phyloP scores from a whole-genome alignment of 192 early-diverging fungal genomes.

The Backusella macrospora region DNA sequence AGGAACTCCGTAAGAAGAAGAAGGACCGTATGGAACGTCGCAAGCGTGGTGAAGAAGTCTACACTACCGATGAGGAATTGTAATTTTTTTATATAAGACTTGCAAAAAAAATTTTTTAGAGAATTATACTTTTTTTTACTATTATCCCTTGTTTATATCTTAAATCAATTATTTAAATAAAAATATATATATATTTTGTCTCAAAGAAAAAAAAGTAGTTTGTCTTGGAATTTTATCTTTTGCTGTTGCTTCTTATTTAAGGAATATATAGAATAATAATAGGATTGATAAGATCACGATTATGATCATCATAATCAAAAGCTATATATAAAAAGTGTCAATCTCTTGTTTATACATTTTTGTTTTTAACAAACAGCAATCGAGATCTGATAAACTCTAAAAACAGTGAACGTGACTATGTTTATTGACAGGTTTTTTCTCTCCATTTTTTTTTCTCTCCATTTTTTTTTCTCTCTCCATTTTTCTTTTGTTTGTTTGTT shows the following conservation, averaged over 20 bases:
- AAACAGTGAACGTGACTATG: neutral
- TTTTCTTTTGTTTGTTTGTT: neutral
- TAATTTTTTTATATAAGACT: constrained; percentile 21
- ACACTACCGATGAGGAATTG: constrained; percentile 22
- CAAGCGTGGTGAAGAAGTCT: constrained; percentile 60
- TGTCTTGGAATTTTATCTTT: neutral
- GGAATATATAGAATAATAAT: too few species aligned
- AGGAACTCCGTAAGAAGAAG: constrained; percentile 59
- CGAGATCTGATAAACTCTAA: neutral
- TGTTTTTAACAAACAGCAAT: neutral
- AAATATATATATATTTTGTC: constrained; percentile 15
- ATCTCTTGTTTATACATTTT: neutral
- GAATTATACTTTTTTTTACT: constrained; percentile 11
- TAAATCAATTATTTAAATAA: constrained; percentile 15
- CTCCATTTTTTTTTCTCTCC: neutral
- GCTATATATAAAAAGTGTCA: too few species aligned
- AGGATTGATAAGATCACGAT: too few species aligned
- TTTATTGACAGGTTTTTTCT: constrained; percentile 14
- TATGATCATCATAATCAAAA: too few species aligned
- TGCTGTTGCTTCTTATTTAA: too few species aligned
- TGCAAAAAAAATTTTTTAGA: constrained; percentile 13
- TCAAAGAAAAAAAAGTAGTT: constrained; percentile 1
- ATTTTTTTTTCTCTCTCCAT: neutral
- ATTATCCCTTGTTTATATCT: constrained; percentile 15
- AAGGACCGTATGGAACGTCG: constrained; percentile 59